Base-by-base conservation (phyloP, 2,329 filamentous ascomycete species). In the Zasmidium angulare region DNA sequence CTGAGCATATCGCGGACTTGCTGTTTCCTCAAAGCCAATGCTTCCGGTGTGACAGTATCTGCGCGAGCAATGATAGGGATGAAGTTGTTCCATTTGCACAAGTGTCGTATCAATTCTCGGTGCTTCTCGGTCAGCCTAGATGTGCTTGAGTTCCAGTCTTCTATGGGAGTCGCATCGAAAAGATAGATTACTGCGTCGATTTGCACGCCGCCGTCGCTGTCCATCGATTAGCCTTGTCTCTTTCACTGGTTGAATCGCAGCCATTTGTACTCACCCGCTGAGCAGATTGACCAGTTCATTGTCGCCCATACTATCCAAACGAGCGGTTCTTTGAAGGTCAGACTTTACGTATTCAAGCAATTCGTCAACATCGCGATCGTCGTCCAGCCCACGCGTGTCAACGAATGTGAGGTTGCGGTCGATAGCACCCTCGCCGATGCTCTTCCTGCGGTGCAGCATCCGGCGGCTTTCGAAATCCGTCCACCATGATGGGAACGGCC, bases 391-490 rank as follows among this genome's bases (percentile, higher is more conserved):
- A 11, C 89, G 86, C 1, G 90, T 93, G 76, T 98, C 93, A 59
- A 97, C 87, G 71, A 99, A 97, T 74, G 91, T 96, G 3, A 99
- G 77, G 71, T 99, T 99, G 26, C 93, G 85, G 71, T 98, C 93
- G 49, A 98, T 78, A 43, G 97, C 84, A 21, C 86, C 84, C 63
- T 95, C 92, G 7, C 87, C 86, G 53, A 86, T 78, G 69, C 89
- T 93, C 71, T 87, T 90, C 68, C 89, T 76, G 26, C 78, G 24
- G 47, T 57, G 21, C 21, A 21, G 20, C 26, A 43, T 40, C 23
- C 80, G 80, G 58, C 83, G 85, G 62, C 89, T 86, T 56, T 93
- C 88, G 51, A 91, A 75, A 69, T 95, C 89, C 14, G 88, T 87
- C 89, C 90, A 96, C 95, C 95, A 98, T 58, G 87, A 80, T 0